Evolutionary conservation across 176 grass and related monocot species (phyloP), one percentile per base, ranked within the genome.

Genomic region (Eremochloa ophiuroides): DNA sequence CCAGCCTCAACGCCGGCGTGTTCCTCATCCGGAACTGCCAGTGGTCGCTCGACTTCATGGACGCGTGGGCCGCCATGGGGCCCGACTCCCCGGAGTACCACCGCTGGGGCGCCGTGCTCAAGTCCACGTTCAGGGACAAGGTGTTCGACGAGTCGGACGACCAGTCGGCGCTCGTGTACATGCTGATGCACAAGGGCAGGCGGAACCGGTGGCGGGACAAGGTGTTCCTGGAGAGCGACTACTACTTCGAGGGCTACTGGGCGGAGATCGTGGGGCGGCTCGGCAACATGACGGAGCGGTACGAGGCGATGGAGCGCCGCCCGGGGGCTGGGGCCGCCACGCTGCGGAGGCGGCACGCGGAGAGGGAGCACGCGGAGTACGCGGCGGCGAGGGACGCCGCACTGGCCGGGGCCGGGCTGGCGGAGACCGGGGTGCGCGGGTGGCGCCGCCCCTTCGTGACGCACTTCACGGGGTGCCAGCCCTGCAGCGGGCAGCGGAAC

Each of bases 1-100:
- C 90, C 43, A 83, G 86, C 67, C 93, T 98, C 87, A 98, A 98
- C 87, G 96, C 96, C 41, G 93, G 96, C 28, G 93, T 99, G 4
- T 95, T 99, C 82, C 81, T 99, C 79, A 83, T 99, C 85, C 89
- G 96, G 17, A 99, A 95, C 79, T 95, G 96, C 91, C 96, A 99
- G 80, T 99, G 96, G 96, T 88, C 87, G 62, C 87, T 99, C 43
- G 93, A 99, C 80, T 91, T 99, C 91, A 94, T 94, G 87, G 89
- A 18, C 74, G 68, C 67, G 40, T 94, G 93, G 93, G 84, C 87
- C 20, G 51, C 84, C 63, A 89, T 87, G 87, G 89, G 93, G 8
- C 93, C 93, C 1, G 62, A 53, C 28, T 89, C 82, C 1, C 87
- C 89, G 37, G 82, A 91, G n/a, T 89, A 91, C 78, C 14, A 5